Percentiles rank a stretch among this genome's conserved stretches.
phyloP scores from a whole-genome alignment of 2,329 filamentous ascomycete species.

The Fusarium floridanum region DNA sequence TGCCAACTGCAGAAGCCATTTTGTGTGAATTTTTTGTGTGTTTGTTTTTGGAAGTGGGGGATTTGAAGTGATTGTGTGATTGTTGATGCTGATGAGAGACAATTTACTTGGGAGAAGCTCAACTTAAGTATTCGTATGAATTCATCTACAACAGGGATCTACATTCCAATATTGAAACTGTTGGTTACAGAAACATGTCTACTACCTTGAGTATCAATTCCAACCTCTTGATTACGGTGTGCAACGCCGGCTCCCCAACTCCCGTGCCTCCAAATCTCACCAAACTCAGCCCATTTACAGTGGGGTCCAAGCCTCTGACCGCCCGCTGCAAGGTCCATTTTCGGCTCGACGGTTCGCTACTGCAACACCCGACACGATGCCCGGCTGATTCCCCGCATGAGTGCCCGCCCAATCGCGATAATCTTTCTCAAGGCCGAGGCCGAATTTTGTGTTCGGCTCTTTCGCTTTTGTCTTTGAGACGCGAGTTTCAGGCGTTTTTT shows the following conservation, averaged over 20 bases:
- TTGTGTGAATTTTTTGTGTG: not conserved
- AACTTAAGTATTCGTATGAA: not conserved
- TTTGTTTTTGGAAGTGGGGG: not conserved
- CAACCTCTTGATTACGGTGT: not conserved
- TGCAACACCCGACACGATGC: conserved; percentile 1
- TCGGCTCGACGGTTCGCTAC: not conserved
- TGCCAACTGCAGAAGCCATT: conserved; percentile 29
- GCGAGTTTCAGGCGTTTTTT: not conserved
- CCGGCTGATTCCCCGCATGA: conserved; percentile 7
- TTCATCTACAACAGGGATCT: not conserved
- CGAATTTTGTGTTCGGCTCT: conserved; percentile 9
- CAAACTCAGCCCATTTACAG: not conserved
- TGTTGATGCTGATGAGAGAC: not conserved
- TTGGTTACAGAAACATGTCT: not conserved
- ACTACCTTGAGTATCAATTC: not conserved
- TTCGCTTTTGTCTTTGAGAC: not conserved
- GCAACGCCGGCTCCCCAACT: not conserved
- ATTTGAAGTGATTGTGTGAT: not conserved
- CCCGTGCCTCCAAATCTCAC: not conserved
- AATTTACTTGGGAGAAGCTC: not conserved
- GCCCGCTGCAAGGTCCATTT: not conserved
- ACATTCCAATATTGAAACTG: not conserved
- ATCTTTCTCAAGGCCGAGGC: conserved; percentile 22
- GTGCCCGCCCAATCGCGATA: conserved; percentile 21
- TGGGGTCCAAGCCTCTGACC: not conserved